Percentiles rank a stretch among this genome's conserved stretches.
Conservation (phyloP, 2,329 filamentous ascomycete genomes). For the Boeremia exigua region DNA sequence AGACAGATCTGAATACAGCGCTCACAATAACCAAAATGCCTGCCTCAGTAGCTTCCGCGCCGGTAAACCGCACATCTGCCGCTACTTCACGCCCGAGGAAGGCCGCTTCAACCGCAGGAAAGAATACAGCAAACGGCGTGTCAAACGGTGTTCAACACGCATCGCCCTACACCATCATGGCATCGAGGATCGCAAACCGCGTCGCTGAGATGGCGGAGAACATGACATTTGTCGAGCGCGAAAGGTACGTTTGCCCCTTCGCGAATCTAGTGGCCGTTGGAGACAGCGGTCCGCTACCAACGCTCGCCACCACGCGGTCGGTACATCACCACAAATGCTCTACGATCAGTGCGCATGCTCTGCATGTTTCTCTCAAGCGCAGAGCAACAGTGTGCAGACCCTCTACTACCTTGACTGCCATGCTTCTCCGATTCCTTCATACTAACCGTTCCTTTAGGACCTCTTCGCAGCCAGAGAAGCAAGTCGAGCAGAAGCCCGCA, state of each 20-base stretch:
- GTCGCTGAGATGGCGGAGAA: conserved; percentile 61
- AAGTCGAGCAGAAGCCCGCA: conserved; percentile 27
- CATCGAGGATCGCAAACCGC: conserved; percentile 56
- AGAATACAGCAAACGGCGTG: conserved; percentile 31
- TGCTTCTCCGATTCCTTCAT: neutral
- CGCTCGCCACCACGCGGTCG: conserved; percentile 4
- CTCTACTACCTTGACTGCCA: neutral
- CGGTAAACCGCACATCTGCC: conserved; percentile 40
- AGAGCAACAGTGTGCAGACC: neutral
- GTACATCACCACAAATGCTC: neutral
- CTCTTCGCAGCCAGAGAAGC: conserved; percentile 30
- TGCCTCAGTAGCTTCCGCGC: conserved; percentile 44
- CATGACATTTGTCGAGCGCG: conserved; percentile 58
- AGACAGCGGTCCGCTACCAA: conserved; percentile 20
- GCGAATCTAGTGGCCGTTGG: conserved; percentile 24
- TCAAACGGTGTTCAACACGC: conserved; percentile 40
- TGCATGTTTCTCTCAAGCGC: neutral
- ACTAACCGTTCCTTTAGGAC: conserved; percentile 1
- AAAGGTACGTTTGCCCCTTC: conserved; percentile 34
- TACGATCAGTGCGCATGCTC: neutral
- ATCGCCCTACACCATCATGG: conserved; percentile 60
- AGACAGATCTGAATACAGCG: neutral
- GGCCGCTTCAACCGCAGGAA: conserved; percentile 22
- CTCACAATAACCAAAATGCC: conserved; percentile 34
- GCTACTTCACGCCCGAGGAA: conserved; percentile 43